Base-by-base conservation (phyloP, 225 moss, liverwort and hornwort species). In the Physcomitrellopsis africana region DNA sequence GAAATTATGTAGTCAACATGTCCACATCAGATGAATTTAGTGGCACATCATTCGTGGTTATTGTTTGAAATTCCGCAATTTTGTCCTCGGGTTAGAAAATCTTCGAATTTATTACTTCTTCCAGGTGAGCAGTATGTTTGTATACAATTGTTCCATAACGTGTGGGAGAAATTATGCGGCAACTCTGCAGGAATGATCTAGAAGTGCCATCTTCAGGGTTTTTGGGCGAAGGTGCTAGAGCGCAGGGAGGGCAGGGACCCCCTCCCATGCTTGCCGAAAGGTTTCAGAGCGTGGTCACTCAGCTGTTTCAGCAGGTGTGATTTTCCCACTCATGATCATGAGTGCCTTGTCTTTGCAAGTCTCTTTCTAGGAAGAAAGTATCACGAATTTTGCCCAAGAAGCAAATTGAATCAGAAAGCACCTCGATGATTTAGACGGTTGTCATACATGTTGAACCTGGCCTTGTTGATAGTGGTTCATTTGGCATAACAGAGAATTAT, bases 241-340 rank as follows among this genome's bases (percentile, higher is more conserved):
- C 95, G 20, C 88, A 89, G 57, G 89, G 89, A 74, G 88, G 93
- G 17, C 92, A 92, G 76, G 91, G 90, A 51, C 90, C 90, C 45
- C 71, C 95, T 44, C 85, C 95, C 16, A 87, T 87, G 90, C 81
- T 93, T 11, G 75, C 84, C 15, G 92, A 93, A 81, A 81, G 90
- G 41, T 96, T 93, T 59, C 91, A 93, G 77, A 92, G 95, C 67
- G 93, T 96, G 22, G 82, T 93, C 27, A 93, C 93, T 7, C 93
- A 93, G 77, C 76, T 93, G 10, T 93, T 92, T 79, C 95, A 96
- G 75, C 86, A 96, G 80, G 77, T 80, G 60, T 60, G 7, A 22
- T 47, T 10, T 57, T 5, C 9, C 19, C 14, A 1, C 10, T 12
- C 46, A 32, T 47, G 26, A 51, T 29, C 6, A 1, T 29, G 19